Evolutionary conservation across 2,329 filamentous ascomycete species (phyloP), one percentile per base, ranked within the genome.

Genomic region (Fusarium sp.): DNA sequence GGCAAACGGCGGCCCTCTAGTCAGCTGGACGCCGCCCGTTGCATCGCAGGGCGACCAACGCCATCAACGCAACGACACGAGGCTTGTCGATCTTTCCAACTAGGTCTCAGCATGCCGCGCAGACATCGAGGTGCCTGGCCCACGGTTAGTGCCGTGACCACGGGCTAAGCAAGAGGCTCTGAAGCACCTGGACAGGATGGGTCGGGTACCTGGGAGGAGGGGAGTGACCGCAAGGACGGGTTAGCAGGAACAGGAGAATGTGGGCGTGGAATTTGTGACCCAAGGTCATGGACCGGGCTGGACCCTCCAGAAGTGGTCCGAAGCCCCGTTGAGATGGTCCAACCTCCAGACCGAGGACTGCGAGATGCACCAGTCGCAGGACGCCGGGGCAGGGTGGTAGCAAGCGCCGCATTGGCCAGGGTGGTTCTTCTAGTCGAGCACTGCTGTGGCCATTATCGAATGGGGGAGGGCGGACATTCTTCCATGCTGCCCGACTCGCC

Each of bases 301-400:
- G 77, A 52, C 76, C 72, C 67, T 70, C 61, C 29, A 65, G 58
- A 54, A 70, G 61, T 76, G 75, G 68, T 69, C 76, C 71, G 60
- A 70, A 70, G 45, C 61, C 69, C 69, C 56, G 56, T 69, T 56
- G 29, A 69, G 65, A 65, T 70, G 69, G 71, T 48, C 72, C 31
- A 75, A 76, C 64, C 29, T 57, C 39, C 67, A 63, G 61, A 52
- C 58, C 52, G 35, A 45, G 59, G 43, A 35, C 35, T 61, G 29
- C 18, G 24, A 58, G 52, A 64, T 50, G 60, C 56, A 29, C 73
- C 76, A 69, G 65, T 76, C 20, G 57, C 57, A 60, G 57, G 29
- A 39, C 54, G 73, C 60, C 74, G 71, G 71, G 72, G 65, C 65
- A 64, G 31, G 35, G 39, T 74, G 64, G 64, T 37, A 6, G 39